Evolutionary conservation across 2,329 filamentous ascomycete genomes (phyloP).

Genomic region (Arthroderma sp.): DNA sequence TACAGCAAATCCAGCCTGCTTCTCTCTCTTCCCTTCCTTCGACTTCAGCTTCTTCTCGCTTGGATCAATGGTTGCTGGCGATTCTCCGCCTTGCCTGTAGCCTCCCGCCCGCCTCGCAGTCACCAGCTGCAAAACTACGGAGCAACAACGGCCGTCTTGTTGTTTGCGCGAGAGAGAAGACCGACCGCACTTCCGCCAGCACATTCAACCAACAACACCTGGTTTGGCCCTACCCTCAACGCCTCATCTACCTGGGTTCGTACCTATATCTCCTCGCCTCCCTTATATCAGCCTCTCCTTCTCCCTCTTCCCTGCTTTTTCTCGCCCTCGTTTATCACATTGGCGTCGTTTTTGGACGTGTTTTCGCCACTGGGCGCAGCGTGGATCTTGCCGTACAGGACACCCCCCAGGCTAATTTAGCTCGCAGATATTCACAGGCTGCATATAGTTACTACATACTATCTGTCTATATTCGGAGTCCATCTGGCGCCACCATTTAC

Average conservation of each 20-base stretch:
- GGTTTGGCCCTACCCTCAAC: neutral
- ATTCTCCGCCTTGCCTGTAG: neutral
- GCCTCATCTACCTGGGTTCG: neutral
- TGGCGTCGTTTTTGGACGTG: neutral
- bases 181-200: neutral
- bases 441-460: neutral
- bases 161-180: neutral
- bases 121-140: neutral
- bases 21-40: neutral
- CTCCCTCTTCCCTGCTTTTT: neutral
- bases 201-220: neutral
- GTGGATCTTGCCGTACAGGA: neutral
- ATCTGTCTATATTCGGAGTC: neutral
- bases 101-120: neutral
- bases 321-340: neutral
- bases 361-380: neutral
- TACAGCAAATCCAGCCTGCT: no score
- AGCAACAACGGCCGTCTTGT: neutral
- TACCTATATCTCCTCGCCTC: neutral
- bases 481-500: neutral
- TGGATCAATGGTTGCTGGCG: neutral
- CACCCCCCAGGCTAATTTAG: neutral
- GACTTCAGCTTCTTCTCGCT: neutral
- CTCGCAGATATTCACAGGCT: neutral
- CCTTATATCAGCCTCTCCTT: neutral